A percentile compares a stretch with the other conserved stretches of the same genome.
phyloP scores from a whole-genome alignment of 805 yeast species.

The Pichia cabralensis region DNA sequence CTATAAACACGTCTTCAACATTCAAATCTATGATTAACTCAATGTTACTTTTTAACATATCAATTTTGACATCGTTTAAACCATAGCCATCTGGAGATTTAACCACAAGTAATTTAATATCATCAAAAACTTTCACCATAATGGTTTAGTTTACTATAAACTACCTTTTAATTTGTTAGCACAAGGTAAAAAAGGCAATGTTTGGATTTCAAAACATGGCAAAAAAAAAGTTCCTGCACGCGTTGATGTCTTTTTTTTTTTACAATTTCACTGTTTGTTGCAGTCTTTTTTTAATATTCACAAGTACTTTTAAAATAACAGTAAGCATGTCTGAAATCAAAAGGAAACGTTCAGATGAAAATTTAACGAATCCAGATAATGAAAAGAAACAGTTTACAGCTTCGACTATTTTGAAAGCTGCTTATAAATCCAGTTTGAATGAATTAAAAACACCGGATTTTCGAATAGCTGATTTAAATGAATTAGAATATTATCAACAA shows the following conservation, averaged over 20 bases:
- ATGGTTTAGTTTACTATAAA: too few relatives aligned
- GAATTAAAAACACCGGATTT: conserved; percentile 33
- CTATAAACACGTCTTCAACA: conserved; percentile 2
- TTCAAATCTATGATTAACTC: background rate
- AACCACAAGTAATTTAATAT: conserved; percentile 2
- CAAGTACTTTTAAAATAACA: too few relatives aligned
- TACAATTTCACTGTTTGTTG: too few relatives aligned
- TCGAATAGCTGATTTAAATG: conserved; percentile 66
- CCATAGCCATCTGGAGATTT: background rate
- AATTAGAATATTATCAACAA: conserved; percentile 63
- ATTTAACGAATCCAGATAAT: conserved; percentile 7
- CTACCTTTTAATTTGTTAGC: conserved; percentile 3
- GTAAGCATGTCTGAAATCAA: conserved; percentile 4
- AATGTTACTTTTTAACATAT: conserved; percentile 1
- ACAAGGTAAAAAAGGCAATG: too few relatives aligned
- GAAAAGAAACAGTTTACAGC: conserved; percentile 45
- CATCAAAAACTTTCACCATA: background rate
- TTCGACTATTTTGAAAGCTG: conserved; percentile 53
- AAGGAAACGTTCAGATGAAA: conserved; percentile 33
- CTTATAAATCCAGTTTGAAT: conserved; percentile 38
- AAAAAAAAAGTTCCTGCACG: too few relatives aligned
- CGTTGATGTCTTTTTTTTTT: too few relatives aligned
- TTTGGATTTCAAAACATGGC: too few relatives aligned
- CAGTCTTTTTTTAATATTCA: too few relatives aligned
- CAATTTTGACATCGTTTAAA: background rate